phyloP scores from a whole-genome alignment of 179 eudicot species.

The Patellifolia procumbens region DNA sequence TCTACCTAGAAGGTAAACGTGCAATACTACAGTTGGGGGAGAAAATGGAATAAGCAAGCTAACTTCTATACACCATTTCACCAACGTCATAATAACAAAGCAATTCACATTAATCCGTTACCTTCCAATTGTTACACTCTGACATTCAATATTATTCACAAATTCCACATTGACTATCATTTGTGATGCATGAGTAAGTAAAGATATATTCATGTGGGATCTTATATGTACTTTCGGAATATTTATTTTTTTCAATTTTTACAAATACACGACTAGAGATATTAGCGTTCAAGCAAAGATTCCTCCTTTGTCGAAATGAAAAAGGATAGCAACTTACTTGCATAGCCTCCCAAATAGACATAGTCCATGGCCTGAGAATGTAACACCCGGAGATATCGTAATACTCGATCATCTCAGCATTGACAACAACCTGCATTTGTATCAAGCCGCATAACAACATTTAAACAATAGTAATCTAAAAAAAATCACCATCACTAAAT shows the following conservation, averaged over 20 bases:
- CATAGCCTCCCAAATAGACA: slow-evolving; percentile 94
- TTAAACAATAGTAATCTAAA: not conserved
- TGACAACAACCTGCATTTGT: slow-evolving; percentile 27
- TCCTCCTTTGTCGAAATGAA: not conserved
- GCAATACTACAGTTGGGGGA: too few species aligned
- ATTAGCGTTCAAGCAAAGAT: not conserved
- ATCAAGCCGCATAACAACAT: slow-evolving; percentile 2
- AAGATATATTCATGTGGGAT: too few species aligned
- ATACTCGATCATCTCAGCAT: slow-evolving; percentile 56
- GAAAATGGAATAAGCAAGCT: not conserved
- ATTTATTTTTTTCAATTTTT: too few species aligned
- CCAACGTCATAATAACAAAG: not conserved
- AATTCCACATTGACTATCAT: not conserved
- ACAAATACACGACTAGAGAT: too few species aligned
- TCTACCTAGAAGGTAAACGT: not conserved
- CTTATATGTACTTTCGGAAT: not conserved
- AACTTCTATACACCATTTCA: too few species aligned
- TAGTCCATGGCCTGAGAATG: slow-evolving; percentile 87
- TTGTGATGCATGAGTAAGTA: too few species aligned
- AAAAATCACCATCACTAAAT: not conserved
- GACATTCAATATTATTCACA: too few species aligned
- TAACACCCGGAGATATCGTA: slow-evolving; percentile 97
- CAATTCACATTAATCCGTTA: not conserved
- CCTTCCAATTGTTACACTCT: not conserved
- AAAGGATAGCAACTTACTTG: slow-evolving; percentile 49